Evolutionary conservation across 495 filamentous ascomycete genomes (phyloP), one percentile per base, ranked within the genome.

Genomic region (Penicillium bovifimosum): DNA sequence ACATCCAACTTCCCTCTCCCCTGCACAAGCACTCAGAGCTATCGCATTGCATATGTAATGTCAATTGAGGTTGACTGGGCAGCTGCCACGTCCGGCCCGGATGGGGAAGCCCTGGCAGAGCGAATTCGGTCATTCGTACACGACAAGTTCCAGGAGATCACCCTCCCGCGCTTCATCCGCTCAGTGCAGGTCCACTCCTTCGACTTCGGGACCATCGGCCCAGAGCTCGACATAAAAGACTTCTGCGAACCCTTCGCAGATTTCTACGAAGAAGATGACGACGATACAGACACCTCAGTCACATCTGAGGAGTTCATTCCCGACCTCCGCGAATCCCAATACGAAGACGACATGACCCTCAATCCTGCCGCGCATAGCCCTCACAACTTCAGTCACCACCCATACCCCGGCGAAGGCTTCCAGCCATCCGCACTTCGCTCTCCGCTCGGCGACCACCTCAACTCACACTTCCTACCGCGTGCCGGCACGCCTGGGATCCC

Each of bases 61-160:
- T 97, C 93, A 54, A 91, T 99, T 73, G 90, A 96, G 59, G 84
- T 99, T 62, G 86, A 95, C 75, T 99, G 93, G 93, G 83, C 87
- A 58, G 86, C 86, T 43, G 80, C 96, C 63, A 96, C 92, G n/a
- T 81, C 83, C 34, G 93, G 92, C 13, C 81, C 87, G 24, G 91
- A 96, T 64, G 91, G 95, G 14, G 74, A 82, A 53, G 86, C 81
- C 27, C 83, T 96, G 47, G 90, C 93, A 7, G 84, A 88, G 58
- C 76, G 75, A 45, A 93, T 99, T 65, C 88, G 91, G 52, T 86
- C 86, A 63, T 97, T 97, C 70, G 87, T 99, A 59, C 89, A 99
- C 71, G 83, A 86, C 61, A 91, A 88, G 63, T 99, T 99, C 71
- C 93, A 99, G 70, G 79, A 88, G 41, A 84, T 96, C 36, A 76